Evolutionary conservation across 768 basidiomycete species (phyloP).

Genomic region (Russula foetens): DNA sequence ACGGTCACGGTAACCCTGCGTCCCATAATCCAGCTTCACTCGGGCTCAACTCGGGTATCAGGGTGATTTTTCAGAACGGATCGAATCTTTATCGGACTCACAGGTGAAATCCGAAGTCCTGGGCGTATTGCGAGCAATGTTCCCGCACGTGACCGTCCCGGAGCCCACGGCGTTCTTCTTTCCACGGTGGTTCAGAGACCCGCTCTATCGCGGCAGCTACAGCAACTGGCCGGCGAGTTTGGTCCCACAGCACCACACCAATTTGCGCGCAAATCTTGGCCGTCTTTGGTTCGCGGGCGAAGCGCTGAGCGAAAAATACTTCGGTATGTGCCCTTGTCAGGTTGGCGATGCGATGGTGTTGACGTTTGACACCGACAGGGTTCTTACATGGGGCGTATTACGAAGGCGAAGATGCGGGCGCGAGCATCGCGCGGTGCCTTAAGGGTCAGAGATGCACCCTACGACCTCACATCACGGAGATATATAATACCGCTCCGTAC

Average conservation of each 20-base stretch:
- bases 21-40: neutral
- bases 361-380: slow-evolving; percentile 4
- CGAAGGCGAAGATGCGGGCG: slow-evolving; percentile 23
- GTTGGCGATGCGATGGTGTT: neutral
- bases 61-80: slow-evolving; percentile 51
- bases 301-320: slow-evolving; percentile 46
- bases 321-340: slow-evolving; percentile 34
- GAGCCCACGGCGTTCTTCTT: no score
- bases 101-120: slow-evolving; percentile 46
- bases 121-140: slow-evolving; percentile 47
- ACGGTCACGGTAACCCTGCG: slow-evolving; percentile 39
- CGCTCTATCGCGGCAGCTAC: slow-evolving; percentile 49
- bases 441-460: slow-evolving; percentile 6
- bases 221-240: slow-evolving; percentile 60
- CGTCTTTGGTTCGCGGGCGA: slow-evolving; percentile 56
- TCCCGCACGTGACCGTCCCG: slow-evolving; percentile 42
- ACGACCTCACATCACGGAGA: slow-evolving; percentile 10
- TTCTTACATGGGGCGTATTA: slow-evolving; percentile 29
- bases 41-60: slow-evolving; percentile 21
- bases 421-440: slow-evolving; percentile 22
- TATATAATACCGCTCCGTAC: slow-evolving; percentile 19
- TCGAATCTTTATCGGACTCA: slow-evolving; percentile 42
- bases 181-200: slow-evolving; percentile 45
- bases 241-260: slow-evolving; percentile 40
- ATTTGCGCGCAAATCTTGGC: slow-evolving; percentile 44